Conservation (phyloP, 352 stramenopile species). For the Phytophthora macrochlamydospora region DNA sequence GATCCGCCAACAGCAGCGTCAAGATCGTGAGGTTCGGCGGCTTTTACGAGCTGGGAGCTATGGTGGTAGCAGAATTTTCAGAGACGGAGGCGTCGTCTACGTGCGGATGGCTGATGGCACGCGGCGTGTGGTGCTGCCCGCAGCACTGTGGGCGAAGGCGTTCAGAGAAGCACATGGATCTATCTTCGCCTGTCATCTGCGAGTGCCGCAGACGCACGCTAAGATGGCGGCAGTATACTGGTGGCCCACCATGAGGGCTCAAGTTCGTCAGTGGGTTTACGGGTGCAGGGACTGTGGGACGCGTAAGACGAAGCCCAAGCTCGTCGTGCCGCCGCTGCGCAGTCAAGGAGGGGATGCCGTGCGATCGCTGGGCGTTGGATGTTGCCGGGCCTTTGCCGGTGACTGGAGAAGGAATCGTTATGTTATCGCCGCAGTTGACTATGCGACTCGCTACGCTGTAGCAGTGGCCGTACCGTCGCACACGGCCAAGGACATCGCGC, state of each 20-base stretch:
- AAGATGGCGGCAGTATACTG: background rate
- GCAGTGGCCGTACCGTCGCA: slow-evolving; percentile 1
- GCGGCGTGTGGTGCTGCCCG: background rate
- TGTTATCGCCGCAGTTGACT: slow-evolving; percentile 17
- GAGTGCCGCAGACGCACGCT: slow-evolving; percentile 2
- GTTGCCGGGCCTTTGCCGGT: background rate
- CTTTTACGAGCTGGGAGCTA: background rate
- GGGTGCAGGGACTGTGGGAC: slow-evolving; percentile 24
- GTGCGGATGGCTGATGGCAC: background rate
- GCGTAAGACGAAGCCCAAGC: slow-evolving; percentile 9
- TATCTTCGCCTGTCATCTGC: slow-evolving; percentile 5
- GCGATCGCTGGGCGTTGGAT: slow-evolving; percentile 22
- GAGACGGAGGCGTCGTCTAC: background rate
- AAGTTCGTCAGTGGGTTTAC: slow-evolving; percentile 3
- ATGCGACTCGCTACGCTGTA: slow-evolving; percentile 16
- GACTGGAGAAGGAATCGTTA: slow-evolving; percentile 11
- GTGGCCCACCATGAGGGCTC: slow-evolving; percentile 8
- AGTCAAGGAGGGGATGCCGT: slow-evolving; percentile 5
- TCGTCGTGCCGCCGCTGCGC: slow-evolving; percentile 13
- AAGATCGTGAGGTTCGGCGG: background rate
- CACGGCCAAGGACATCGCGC: slow-evolving; percentile 4
- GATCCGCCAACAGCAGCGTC: background rate
- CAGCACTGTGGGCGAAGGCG: background rate
- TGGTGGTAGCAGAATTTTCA: no score
- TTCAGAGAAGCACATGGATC: slow-evolving; percentile 1